Conservation (phyloP, 2,329 filamentous ascomycete species). For the Trematosphaeria pertusa region DNA sequence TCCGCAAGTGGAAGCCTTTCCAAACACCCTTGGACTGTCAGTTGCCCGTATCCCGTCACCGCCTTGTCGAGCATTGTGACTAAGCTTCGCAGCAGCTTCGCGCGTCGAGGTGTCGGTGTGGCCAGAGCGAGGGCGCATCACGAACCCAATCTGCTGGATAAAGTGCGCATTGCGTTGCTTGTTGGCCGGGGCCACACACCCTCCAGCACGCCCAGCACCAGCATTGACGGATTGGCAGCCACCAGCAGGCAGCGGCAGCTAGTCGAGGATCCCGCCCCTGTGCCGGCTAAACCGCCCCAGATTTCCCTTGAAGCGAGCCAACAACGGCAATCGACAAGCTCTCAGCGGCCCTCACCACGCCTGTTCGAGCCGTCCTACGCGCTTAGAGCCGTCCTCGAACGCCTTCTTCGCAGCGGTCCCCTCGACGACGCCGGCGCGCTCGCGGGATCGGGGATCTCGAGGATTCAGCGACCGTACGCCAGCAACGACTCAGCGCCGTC, state of each 20-base stretch:
- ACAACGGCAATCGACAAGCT: slow-evolving; percentile 41
- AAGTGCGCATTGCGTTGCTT: slow-evolving; percentile 35
- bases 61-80: slow-evolving; percentile 6
- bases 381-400: slow-evolving; percentile 23
- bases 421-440: slow-evolving; percentile 10
- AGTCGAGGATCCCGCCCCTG: slow-evolving; percentile 45
- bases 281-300: slow-evolving; percentile 47
- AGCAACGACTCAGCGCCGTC: slow-evolving; percentile 27
- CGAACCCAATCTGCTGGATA: slow-evolving; percentile 36
- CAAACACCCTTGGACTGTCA: too few species aligned
- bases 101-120: slow-evolving; percentile 21
- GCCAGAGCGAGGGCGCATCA: slow-evolving; percentile 22
- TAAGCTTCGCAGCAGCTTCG: slow-evolving; percentile 18
- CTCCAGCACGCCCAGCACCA: slow-evolving; percentile 25
- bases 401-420: slow-evolving; percentile 15
- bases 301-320: slow-evolving; percentile 47
- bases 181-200: slow-evolving; percentile 25
- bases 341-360: slow-evolving; percentile 22
- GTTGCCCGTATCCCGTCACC: slow-evolving; percentile 6
- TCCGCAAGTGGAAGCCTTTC: too few species aligned
- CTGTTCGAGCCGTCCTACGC: slow-evolving; percentile 18
- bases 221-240: slow-evolving; percentile 35
- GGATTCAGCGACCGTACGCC: slow-evolving; percentile 20
- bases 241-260: slow-evolving; percentile 45
- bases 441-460: slow-evolving; percentile 16